Evolutionary conservation across 1,139 yeast species (phyloP), one percentile per base, ranked within the genome.

Genomic region (Entelexis paramagnoliae): DNA sequence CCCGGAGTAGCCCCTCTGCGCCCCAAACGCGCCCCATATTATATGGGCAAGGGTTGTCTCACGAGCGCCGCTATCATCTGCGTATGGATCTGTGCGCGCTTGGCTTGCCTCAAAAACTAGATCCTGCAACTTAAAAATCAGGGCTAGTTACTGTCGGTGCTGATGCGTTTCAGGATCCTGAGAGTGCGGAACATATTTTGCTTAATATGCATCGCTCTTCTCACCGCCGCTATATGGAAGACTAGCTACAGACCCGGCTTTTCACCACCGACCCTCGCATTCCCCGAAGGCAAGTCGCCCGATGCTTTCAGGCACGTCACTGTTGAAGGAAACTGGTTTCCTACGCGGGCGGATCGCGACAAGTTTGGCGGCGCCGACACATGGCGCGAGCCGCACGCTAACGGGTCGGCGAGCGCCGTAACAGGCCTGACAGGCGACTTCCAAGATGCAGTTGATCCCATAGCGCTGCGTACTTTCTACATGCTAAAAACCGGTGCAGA

Each of bases 401-500:
- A 13, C 10, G 8, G 8, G 4, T 32, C 32, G 16, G 24, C 33
- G 5, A 35, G 44, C 26, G 50, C 36, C 5, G 40, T 29, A 2
- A 22, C 48, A 7, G 40, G 48, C 19, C 36, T 34, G 11, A 4
- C 45, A 7, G 52, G 46, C 1, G 62, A 64, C 11, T 45, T 14
- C 11, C 20, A 35, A 24, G 55, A 48, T 7, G 55, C 46, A 2
- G n/a, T 52, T 16, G 54, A 54, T 29, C 50, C 51, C 7, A 39
- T 53, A 9, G 57, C 53, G 1, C 60, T 64, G 14, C 58, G 60
- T 6, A 47, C 63, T 9, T 67, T 65, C 51, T 49, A 64, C 17
- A 65, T 68, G 69, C 58, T 68, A 49, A 68, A 68, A 49, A 66
- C 70, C 4, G 71, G 72, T 7, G 63, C 66, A 8, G 63, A 65